These are phyloP conservation scores for Petunia secreta DNA, from an alignment of 257 asterid genomes.

Conservation along the genomic window DNA sequence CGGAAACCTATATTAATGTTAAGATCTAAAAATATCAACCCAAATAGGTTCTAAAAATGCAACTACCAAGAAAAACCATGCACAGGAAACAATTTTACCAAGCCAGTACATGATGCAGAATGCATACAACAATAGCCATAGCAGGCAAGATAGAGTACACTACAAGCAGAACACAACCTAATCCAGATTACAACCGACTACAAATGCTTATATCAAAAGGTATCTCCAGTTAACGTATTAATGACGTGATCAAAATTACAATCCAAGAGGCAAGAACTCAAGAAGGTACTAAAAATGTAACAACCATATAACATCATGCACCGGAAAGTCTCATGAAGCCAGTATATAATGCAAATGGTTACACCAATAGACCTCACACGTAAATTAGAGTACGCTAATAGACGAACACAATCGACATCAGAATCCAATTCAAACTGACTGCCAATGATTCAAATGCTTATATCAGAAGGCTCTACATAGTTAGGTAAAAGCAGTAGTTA, in stretches of 20 bases:
- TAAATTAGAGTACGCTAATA: too few species aligned
- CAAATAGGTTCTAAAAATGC: not conserved
- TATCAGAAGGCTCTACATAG: not conserved
- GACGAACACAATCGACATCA: too few species aligned
- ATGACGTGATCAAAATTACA: too few species aligned
- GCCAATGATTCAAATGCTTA: not conserved
- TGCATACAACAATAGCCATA: not conserved
- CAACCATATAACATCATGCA: too few species aligned
- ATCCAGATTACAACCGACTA: not conserved
- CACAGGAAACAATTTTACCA: not conserved
- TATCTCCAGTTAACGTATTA: too few species aligned
- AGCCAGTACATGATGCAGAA: not conserved
- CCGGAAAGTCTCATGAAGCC: too few species aligned
- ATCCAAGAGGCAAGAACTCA: too few species aligned
- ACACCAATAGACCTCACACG: too few species aligned
- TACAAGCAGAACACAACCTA: not conserved
- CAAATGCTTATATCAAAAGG: not conserved
- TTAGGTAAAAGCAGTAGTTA: not conserved
- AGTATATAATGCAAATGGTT: too few species aligned
- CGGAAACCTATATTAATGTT: not conserved
- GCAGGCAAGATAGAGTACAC: not conserved
- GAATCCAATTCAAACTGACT: not conserved
- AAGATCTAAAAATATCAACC: not conserved
- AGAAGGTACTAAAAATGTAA: too few species aligned
- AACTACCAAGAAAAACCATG: not conserved